Conservation (phyloP, 1,284 basidiomycete genomes). For the Ganoderma sinense region DNA sequence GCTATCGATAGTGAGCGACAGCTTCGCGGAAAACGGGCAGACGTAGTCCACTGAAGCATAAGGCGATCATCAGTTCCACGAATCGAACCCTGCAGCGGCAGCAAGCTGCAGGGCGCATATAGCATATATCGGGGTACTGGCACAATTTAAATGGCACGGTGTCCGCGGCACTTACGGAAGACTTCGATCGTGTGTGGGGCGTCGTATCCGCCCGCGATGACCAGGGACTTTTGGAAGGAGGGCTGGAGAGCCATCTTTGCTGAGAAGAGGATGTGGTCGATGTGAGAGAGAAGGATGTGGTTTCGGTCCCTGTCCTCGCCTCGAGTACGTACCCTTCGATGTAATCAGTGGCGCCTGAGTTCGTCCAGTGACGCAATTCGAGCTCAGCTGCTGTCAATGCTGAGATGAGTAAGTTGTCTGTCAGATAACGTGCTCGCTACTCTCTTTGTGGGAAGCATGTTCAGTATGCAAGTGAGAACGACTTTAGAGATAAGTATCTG, state of each 20-base stretch:
- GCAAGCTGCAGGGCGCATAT: background rate
- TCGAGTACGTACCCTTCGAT: background rate
- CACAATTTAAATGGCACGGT: background rate
- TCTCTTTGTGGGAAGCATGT: background rate
- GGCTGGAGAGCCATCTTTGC: constrained; percentile 83
- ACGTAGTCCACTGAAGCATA: constrained; percentile 77
- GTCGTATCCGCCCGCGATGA: constrained; percentile 69
- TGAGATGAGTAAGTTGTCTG: background rate
- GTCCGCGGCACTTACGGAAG: constrained; percentile 59
- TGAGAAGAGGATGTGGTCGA: constrained; percentile 4
- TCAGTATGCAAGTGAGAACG: too few relatives aligned
- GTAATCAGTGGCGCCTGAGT: background rate
- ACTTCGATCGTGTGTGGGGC: constrained; percentile 88
- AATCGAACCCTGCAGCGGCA: too few relatives aligned
- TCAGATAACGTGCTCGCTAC: background rate
- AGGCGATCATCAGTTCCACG: background rate
- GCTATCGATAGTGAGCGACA: constrained; percentile 64
- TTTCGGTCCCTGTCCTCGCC: background rate
- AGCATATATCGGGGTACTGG: background rate
- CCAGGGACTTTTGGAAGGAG: constrained; percentile 68
- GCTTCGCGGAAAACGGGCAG: constrained; percentile 85
- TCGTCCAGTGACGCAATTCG: background rate
- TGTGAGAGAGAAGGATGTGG: background rate
- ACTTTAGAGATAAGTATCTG: background rate
- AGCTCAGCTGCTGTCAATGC: background rate